phyloP scores from a whole-genome alignment of 495 filamentous ascomycete species.

The Talaromyces liani region DNA sequence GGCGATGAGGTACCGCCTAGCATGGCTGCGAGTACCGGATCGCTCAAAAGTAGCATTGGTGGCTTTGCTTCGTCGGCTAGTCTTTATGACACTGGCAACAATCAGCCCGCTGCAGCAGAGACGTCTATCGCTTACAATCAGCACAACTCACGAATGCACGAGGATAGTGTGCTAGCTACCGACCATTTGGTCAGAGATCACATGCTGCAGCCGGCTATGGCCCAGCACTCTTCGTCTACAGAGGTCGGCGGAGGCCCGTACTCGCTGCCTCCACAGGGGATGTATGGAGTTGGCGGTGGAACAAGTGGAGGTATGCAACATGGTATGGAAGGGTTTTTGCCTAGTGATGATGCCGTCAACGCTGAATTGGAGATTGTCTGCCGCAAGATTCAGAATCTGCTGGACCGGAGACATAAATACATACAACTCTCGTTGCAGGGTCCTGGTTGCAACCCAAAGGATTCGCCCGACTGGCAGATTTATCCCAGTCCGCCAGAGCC shows the following conservation, averaged over 20 bases:
- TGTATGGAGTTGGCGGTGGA: constrained; percentile 45
- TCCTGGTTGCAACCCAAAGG: constrained; percentile 74
- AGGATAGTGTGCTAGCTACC: constrained; percentile 28
- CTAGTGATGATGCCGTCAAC: constrained; percentile 62
- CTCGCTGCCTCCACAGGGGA: constrained; percentile 34
- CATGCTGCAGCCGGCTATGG: background rate
- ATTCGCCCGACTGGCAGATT: constrained; percentile 75
- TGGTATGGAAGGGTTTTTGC: constrained; percentile 36
- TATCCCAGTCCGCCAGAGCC: constrained; percentile 89
- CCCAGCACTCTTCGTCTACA: background rate
- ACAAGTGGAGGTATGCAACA: constrained; percentile 33
- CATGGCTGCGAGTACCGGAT: constrained; percentile 8
- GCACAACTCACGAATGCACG: constrained; percentile 4
- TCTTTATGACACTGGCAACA: background rate
- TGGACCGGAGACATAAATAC: constrained; percentile 85
- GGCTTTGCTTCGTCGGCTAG: constrained; percentile 2
- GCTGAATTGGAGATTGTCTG: constrained; percentile 80
- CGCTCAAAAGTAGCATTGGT: constrained; percentile 9
- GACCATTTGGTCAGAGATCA: constrained; percentile 42
- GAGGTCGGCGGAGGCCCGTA: constrained; percentile 7
- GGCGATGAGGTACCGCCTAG: constrained; percentile 10
- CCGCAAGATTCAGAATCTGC: constrained; percentile 72
- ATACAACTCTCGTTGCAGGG: constrained; percentile 79
- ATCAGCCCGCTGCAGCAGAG: background rate
- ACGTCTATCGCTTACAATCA: background rate